These are phyloP conservation scores for Picea mariana DNA, from an alignment of 83 land plant species.

Conservation along the genomic window DNA sequence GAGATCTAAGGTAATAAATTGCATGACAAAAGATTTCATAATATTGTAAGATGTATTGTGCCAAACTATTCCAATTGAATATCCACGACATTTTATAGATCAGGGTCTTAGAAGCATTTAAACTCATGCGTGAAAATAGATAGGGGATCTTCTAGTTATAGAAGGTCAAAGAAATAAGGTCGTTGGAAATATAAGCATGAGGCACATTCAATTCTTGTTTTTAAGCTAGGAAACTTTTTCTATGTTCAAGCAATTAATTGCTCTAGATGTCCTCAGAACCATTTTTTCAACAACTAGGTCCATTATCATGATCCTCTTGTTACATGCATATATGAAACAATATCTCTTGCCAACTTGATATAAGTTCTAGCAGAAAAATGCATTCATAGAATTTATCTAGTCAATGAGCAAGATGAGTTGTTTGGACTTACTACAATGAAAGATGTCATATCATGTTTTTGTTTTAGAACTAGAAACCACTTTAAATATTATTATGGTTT, in stretches of 20 bases:
- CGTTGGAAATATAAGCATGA: constrained; percentile 80
- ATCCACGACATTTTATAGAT: too few species aligned
- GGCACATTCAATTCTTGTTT: constrained; percentile 77
- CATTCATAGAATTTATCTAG: constrained; percentile 74
- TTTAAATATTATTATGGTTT: constrained; percentile 60
- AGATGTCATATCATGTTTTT: constrained; percentile 85
- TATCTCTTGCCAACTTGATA: constrained; percentile 65
- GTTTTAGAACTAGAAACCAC: constrained; percentile 64
- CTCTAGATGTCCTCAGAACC: constrained; percentile 61
- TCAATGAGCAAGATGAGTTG: too few species aligned
- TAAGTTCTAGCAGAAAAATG: constrained; percentile 52
- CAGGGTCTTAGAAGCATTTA: constrained; percentile 66
- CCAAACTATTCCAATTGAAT: too few species aligned
- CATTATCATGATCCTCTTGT: constrained; percentile 46
- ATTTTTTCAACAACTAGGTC: constrained; percentile 31
- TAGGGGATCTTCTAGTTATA: constrained; percentile 86
- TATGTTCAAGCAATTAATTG: constrained; percentile 78
- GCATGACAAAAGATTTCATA: too few species aligned
- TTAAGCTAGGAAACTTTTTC: constrained; percentile 71
- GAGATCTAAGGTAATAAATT: too few species aligned
- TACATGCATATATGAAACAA: constrained; percentile 50
- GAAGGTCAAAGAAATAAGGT: constrained; percentile 58
- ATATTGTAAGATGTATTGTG: too few species aligned
- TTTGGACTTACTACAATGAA: constrained; percentile 78
- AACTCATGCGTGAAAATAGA: constrained; percentile 65